These are phyloP conservation scores for Diutina rugosa DNA, from an alignment of 1,139 yeast genomes.

Conservation along the genomic window DNA sequence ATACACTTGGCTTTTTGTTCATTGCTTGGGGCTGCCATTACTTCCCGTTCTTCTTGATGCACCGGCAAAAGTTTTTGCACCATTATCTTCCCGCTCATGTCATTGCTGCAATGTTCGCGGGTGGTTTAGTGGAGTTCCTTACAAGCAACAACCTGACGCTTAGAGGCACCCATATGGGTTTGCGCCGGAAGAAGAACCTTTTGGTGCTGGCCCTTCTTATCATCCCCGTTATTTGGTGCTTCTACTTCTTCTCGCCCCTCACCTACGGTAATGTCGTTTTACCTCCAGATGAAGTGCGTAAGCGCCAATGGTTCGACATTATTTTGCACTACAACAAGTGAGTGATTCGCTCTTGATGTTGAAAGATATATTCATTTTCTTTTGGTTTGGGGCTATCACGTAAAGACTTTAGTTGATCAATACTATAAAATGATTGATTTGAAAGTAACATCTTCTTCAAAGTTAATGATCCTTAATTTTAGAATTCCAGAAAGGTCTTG, in stretches of 20 bases:
- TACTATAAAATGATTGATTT: too few species aligned
- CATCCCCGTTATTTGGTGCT: slow-evolving; percentile 44
- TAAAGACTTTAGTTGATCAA: too few species aligned
- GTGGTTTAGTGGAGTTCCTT: slow-evolving; percentile 69
- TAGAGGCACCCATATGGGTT: slow-evolving; percentile 5
- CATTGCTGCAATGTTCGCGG: slow-evolving; percentile 74
- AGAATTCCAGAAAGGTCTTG: too few species aligned
- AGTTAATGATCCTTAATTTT: too few species aligned
- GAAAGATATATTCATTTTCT: too few species aligned
- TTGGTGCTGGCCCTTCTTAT: slow-evolving; percentile 28
- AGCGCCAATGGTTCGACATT: slow-evolving; percentile 75
- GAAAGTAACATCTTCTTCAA: too few species aligned
- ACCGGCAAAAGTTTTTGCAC: slow-evolving; percentile 86
- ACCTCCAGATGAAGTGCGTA: slow-evolving; percentile 47
- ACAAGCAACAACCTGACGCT: slow-evolving; percentile 42
- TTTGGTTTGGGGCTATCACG: too few species aligned
- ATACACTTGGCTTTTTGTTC: slow-evolving; percentile 75
- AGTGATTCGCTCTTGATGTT: neutral
- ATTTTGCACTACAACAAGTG: slow-evolving; percentile 76
- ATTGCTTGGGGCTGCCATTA: slow-evolving; percentile 84
- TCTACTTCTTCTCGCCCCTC: slow-evolving; percentile 68
- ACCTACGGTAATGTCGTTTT: slow-evolving; percentile 72
- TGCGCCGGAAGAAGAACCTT: slow-evolving; percentile 15
- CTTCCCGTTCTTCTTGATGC: slow-evolving; percentile 85
- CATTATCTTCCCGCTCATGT: slow-evolving; percentile 95